Evolutionary conservation across 2,329 filamentous ascomycete species (phyloP), one percentile per base, ranked within the genome.

Genomic region (Nigrograna mackinnonii): DNA sequence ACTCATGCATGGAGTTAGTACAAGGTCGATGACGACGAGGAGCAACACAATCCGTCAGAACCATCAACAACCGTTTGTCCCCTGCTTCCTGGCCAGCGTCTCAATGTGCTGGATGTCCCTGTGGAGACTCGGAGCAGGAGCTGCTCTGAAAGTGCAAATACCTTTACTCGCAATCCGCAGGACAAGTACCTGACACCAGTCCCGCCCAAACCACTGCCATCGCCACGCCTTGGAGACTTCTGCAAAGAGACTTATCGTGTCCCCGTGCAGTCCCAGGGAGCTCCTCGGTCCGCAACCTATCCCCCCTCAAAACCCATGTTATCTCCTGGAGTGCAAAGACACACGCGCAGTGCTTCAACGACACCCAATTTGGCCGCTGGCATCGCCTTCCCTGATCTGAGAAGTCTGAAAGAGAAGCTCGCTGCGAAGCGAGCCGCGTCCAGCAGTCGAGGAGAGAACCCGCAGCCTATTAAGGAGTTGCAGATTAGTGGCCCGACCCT

Each of bases 71-170:
- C 83, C 2, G 72, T 80, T 32, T 97, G 92, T 62, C 91, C 92
- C 24, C 84, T 92, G 50, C 79, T 96, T 19, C 92, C 92, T 3
- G 92, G 92, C 12, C 92, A 96, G 68, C 80, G 80, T 2, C 82
- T 96, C 63, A 96, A 97, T 70, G 82, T 90, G 12, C 74, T 97
- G 42, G 84, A 87, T 41, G 83, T 97, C 9, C 92, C 92, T 12
- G 74, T 82, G 22, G 86, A 95, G 65, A 43, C 47, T 12, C 49
- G 82, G 45, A 70, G 77, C 46, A 80, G 86, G 48, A 87, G 85
- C 57, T 82, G 78, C 43, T 91, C 86, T 4, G 74, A 83, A 53
- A 84, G 74, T 55, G 86, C 83, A 5, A 78, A 85, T 52, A 79
- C 80, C 56, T 86, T 82, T 62, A 94, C 89, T 1, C 86, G 91